Percentiles rank a stretch among this genome's conserved stretches.
These are phyloP conservation scores for Raffaelea albimanens DNA, from an alignment of 2,329 filamentous ascomycete species.

Conservation along the genomic window DNA sequence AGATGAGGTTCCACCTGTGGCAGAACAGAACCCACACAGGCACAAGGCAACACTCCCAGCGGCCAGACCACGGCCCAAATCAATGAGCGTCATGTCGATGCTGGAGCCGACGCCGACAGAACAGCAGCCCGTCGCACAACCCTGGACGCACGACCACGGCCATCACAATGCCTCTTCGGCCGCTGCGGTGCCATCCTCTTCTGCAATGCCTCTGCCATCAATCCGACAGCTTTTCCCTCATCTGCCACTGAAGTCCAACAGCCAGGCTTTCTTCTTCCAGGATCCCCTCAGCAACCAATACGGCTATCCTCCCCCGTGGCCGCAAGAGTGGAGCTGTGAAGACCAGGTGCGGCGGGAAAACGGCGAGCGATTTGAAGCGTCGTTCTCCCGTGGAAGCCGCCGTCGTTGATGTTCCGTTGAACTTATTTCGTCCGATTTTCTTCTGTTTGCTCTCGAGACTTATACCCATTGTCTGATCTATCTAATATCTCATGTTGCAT, in stretches of 20 bases:
- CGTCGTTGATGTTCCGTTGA: neutral
- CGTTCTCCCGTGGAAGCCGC: neutral
- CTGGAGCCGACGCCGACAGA: neutral
- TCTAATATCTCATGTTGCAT: neutral
- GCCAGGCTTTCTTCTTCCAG: conserved; percentile 5
- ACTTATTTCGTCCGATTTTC: neutral
- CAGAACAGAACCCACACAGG: neutral
- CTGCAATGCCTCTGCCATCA: conserved; percentile 1
- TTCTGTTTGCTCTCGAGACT: neutral
- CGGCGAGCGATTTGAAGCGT: neutral
- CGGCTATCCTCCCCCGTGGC: conserved; percentile 4
- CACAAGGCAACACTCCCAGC: neutral
- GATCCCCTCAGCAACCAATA: conserved; percentile 4
- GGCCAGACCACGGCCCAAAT: conserved; percentile 2
- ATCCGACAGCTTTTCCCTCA: conserved; percentile 5
- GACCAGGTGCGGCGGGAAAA: conserved; percentile 11
- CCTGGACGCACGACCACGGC: neutral
- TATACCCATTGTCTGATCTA: too few relatives aligned
- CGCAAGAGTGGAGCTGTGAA: conserved; percentile 8
- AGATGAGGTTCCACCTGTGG: neutral
- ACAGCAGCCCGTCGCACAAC: neutral
- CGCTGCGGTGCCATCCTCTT: neutral
- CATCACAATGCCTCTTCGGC: neutral
- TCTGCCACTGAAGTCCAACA: neutral
- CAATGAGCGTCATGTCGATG: neutral